Evolutionary conservation across 306 rosid species (phyloP).

Genomic region (Betula pendula): DNA sequence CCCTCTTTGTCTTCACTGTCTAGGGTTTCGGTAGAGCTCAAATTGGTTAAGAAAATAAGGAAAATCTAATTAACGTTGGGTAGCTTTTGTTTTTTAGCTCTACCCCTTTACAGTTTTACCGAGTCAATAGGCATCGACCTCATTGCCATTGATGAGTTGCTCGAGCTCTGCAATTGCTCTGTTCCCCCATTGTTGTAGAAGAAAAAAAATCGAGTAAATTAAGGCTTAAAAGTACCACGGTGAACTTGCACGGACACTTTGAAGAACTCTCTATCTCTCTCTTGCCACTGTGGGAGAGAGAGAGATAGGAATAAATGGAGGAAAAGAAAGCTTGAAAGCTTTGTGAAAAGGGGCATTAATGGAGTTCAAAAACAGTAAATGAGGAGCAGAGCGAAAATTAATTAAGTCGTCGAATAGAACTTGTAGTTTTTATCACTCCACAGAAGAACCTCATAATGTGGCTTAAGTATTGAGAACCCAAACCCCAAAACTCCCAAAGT

Average conservation of each 20-base stretch:
- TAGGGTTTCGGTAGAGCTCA: too few relatives aligned
- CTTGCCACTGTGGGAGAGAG: neutral
- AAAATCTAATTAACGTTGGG: constrained; percentile 24
- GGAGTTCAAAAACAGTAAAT: neutral
- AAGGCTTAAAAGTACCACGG: neutral
- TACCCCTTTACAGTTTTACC: neutral
- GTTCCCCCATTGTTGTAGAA: constrained; percentile 47
- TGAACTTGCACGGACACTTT: neutral
- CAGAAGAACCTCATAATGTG: neutral
- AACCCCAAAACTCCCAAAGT: neutral
- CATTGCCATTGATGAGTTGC: constrained; percentile 73
- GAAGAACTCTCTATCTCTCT: neutral
- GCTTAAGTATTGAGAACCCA: neutral
- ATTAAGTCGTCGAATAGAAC: too few relatives aligned
- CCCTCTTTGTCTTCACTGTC: too few relatives aligned
- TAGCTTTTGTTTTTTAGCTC: neutral
- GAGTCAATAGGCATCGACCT: constrained; percentile 44
- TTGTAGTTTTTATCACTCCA: too few relatives aligned
- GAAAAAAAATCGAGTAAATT: neutral
- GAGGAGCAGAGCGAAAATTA: too few relatives aligned
- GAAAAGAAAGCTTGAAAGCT: neutral
- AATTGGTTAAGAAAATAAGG: constrained; percentile 25
- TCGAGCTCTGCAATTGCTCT: constrained; percentile 59
- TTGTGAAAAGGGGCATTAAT: neutral
- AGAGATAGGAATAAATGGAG: neutral